Base-by-base conservation (phyloP, 1,284 basidiomycete genomes). In the Austropuccinia psidii region DNA sequence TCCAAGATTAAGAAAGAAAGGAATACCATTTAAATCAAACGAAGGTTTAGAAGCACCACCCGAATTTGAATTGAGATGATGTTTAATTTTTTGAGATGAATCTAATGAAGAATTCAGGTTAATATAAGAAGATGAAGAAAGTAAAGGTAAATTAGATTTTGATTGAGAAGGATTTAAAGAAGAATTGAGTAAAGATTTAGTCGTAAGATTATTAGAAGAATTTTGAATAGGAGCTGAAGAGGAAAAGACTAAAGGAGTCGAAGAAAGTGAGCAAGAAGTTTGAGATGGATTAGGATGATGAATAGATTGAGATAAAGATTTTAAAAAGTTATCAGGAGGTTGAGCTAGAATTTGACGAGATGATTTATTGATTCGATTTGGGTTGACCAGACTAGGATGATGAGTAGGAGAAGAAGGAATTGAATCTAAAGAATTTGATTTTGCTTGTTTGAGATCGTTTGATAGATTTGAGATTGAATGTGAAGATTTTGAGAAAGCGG, bases 301-400 rank as follows among this genome's bases (percentile, higher is more conserved):
- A 19, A 11, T 45, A 11, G 41, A 45, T 45, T 45, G 41, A 45
- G 41, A n/a, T 45, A n/a, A 45, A 45, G 41, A 45, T 45, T 45
- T 45, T 11, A 45, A 37, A 3, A 50, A 29, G 35, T 35, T 54
- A 24, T 52, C 50, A 33, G 31, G 24, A 11, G 50, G 37, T n/a
- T 54, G 37, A 37, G 65, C 21, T 50, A 35, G 35, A 55, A 37
- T 52, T 41, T 19, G 11, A 45, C 50, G 52, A 37, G 50, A 31
- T 29, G 37, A 50, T 35, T 52, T 55, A 7, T 47, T 35, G 24
- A 50, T 39, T 15, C 52, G 65, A 27, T 39, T 52, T 29, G 52
- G 65, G 27, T 67, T 55, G 21, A 52, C 65, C 13, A 67, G 19
- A 33, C 65, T 67, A 35, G 52, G 52, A 8, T 54, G 24, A 54